These are phyloP conservation scores for Aspergillus sp. DNA, from an alignment of 2,329 filamentous ascomycete genomes.

Conservation along the genomic window DNA sequence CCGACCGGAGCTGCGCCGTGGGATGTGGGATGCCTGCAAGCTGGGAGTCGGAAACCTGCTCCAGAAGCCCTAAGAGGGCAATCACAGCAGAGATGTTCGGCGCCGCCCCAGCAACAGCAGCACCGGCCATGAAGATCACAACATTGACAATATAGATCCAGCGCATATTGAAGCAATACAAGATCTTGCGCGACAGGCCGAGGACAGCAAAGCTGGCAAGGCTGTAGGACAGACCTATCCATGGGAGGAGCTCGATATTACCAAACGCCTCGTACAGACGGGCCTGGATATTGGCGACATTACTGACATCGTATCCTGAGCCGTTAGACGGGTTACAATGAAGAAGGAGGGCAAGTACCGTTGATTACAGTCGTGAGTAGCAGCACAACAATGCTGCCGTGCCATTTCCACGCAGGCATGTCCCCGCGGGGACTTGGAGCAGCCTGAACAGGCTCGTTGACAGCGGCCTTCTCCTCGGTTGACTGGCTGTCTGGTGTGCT, in stretches of 20 bases:
- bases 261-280: constrained; percentile 16
- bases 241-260: constrained; percentile 15
- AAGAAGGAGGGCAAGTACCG: not conserved
- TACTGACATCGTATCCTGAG: constrained; percentile 19
- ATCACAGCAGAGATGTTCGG: constrained; percentile 50
- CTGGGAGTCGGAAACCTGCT: no score
- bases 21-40: no score
- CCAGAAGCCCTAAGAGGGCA: no score
- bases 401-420: constrained; percentile 16
- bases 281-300: constrained; percentile 19
- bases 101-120: constrained; percentile 44
- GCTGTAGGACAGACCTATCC: constrained; percentile 16
- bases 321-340: not conserved
- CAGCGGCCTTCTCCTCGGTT: not conserved
- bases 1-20: no score
- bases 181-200: constrained; percentile 20
- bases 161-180: constrained; percentile 40
- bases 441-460: not conserved
- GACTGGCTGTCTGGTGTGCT: not conserved
- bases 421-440: not conserved
- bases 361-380: constrained; percentile 14
- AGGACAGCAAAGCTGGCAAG: constrained; percentile 14
- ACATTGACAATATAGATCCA: constrained; percentile 33
- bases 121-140: constrained; percentile 28
- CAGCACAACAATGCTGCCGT: constrained; percentile 10